Percentiles rank a stretch among this genome's conserved stretches.
phyloP scores from a whole-genome alignment of 176 grass and related monocot genomes.

The Stipa capillata region DNA sequence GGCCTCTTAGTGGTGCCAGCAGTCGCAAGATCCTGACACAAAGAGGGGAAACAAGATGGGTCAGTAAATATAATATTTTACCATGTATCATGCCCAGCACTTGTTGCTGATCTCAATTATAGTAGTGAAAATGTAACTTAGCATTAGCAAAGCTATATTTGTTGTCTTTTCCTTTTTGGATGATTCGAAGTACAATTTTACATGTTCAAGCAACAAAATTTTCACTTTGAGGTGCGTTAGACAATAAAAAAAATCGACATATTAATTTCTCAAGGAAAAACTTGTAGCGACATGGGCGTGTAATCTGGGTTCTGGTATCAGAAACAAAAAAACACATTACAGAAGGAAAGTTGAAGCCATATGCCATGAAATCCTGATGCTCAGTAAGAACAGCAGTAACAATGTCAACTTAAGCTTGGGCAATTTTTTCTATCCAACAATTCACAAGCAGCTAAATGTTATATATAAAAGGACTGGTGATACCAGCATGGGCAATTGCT shows the following conservation, averaged over 20 bases:
- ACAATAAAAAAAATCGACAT: neutral
- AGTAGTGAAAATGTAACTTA: neutral
- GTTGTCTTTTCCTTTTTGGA: neutral
- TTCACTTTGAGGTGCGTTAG: neutral
- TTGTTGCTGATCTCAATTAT: neutral
- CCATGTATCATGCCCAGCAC: neutral
- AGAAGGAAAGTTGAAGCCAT: neutral
- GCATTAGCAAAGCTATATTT: neutral
- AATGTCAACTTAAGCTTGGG: neutral
- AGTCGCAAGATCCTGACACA: constrained; percentile 53
- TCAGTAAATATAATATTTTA: neutral
- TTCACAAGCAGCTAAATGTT: neutral
- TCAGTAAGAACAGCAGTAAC: neutral
- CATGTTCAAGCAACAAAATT: neutral
- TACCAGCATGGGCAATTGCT: neutral
- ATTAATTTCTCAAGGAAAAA: neutral
- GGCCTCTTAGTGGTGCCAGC: constrained; percentile 86
- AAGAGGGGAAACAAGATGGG: neutral
- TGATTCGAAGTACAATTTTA: neutral
- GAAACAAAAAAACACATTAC: neutral
- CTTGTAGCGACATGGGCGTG: neutral
- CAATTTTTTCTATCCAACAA: neutral
- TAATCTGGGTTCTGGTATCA: neutral
- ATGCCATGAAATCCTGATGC: neutral
- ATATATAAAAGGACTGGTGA: neutral